These are phyloP conservation scores for Schizophyllum amplum DNA, from an alignment of 1,284 basidiomycete species.

Conservation along the genomic window DNA sequence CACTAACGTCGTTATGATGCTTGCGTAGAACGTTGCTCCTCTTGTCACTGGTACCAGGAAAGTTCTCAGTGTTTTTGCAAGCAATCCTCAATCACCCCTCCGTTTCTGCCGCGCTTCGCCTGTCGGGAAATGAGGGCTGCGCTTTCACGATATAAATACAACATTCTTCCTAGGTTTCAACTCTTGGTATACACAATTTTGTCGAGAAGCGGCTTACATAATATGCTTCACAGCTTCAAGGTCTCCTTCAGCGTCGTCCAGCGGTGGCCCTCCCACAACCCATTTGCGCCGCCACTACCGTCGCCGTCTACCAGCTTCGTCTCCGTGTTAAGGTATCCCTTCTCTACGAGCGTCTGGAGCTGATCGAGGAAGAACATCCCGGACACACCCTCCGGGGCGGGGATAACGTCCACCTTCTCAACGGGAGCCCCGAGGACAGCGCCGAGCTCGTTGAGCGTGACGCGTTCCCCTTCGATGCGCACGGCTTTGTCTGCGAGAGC, in stretches of 20 bases:
- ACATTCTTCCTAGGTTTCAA: too few relatives aligned
- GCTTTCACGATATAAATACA: too few relatives aligned
- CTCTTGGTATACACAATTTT: too few relatives aligned
- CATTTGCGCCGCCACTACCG: background rate
- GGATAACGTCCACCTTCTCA: conserved; percentile 13
- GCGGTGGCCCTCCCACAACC: background rate
- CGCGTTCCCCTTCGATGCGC: conserved; percentile 20
- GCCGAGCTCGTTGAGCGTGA: conserved; percentile 16
- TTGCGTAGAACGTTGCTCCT: too few relatives aligned
- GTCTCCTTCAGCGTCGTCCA: background rate
- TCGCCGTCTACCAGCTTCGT: background rate
- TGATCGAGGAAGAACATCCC: background rate
- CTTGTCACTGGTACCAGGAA: too few relatives aligned
- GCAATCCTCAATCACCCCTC: too few relatives aligned
- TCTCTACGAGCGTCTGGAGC: background rate
- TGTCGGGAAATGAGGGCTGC: too few relatives aligned
- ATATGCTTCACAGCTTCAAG: background rate
- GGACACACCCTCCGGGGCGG: background rate
- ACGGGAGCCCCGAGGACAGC: conserved; percentile 11
- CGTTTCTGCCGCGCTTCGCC: too few relatives aligned
- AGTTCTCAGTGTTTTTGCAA: too few relatives aligned
- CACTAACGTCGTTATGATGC: too few relatives aligned
- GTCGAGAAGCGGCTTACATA: too few relatives aligned
- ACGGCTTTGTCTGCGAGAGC: conserved; percentile 17
- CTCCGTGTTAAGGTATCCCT: background rate